Base-by-base conservation (phyloP, 2,329 filamentous ascomycete genomes). In the Teratosphaeria nubilosa region DNA sequence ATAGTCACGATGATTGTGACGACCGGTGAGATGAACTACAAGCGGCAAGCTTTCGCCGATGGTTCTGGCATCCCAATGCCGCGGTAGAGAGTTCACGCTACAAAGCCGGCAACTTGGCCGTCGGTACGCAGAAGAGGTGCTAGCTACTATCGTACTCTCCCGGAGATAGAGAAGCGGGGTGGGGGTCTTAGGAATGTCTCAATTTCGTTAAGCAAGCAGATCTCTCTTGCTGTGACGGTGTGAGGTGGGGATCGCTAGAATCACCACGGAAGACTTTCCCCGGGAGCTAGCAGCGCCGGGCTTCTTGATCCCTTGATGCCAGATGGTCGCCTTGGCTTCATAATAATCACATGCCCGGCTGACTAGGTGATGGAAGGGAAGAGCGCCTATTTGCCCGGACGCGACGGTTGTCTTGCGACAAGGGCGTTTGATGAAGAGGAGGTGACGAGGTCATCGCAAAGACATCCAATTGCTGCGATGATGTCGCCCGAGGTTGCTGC, bases 61-160 rank as follows among this genome's bases (percentile, higher is more conserved):
- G 22, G 54, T 50, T 50, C 37, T 48, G 54, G 34, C 34, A 34
- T 51, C 45, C 54, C 22, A 48, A 31, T 24, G 22, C 41, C 25
- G 41, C n/a, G 30, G 32, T 27, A 30, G 22, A 20, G n/a, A 32
- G 25, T 51, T 56, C 37, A 56, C 55, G 55, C 55, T 48, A 52
- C 55, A 25, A n/a, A 25, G 55, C 55, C 55, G 41, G 30, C 51
- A 52, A 45, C 55, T 56, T 48, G 55, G 54, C 30, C 54, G 54
- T 25, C 22, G 54, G 31, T 31, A 30, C 53, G 10, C n/a, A 22
- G 13, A 20, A 27, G 25, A 3, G 51, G n/a, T n/a, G n/a, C n/a
- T 22, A 20, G 20, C 16, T 48, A 48, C 41, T 22, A 16, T 48
- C 5, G 9, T 5, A 37, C 11, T 37, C 34, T 37, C 41, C n/a